phyloP scores from a whole-genome alignment of 305 asterid genomes.

The Solanum hybrid region DNA sequence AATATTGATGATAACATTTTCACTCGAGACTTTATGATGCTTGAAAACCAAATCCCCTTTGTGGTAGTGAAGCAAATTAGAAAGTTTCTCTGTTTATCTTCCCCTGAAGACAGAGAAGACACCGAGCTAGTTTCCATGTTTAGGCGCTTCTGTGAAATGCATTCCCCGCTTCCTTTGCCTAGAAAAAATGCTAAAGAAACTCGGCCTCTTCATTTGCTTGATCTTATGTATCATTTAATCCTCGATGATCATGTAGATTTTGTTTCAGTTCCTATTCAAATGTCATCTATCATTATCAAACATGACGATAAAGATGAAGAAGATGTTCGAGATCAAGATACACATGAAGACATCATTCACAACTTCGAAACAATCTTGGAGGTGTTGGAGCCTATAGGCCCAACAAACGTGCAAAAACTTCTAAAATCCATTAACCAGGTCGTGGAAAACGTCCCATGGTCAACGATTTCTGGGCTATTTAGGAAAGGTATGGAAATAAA shows the following conservation, averaged over 20 bases:
- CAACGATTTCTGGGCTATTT: conserved; percentile 15
- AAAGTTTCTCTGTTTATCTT: not conserved
- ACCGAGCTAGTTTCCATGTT: not conserved
- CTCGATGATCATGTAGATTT: conserved; percentile 1
- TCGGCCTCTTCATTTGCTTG: conserved; percentile 25
- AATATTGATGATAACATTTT: not conserved
- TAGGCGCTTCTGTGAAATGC: conserved; percentile 11
- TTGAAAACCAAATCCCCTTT: conserved; percentile 42
- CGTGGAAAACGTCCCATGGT: conserved; percentile 24
- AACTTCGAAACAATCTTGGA: conserved; percentile 11
- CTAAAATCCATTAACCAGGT: conserved; percentile 12
- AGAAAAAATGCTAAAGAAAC: not conserved
- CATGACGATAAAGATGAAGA: not conserved
- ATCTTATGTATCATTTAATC: conserved; percentile 31
- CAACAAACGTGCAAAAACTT: not conserved
- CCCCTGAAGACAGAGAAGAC: not conserved
- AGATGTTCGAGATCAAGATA: not conserved
- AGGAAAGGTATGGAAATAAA: conserved; percentile 6
- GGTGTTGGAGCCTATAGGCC: conserved; percentile 8
- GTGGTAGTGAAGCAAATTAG: conserved; percentile 16
- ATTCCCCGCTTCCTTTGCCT: conserved; percentile 27
- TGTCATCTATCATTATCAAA: not conserved
- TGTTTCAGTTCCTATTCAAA: not conserved
- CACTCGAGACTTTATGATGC: conserved; percentile 18
- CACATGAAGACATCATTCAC: not conserved